These are phyloP conservation scores for Ophiostoma angusticollis DNA, from an alignment of 2,329 filamentous ascomycete species.

Conservation along the genomic window DNA sequence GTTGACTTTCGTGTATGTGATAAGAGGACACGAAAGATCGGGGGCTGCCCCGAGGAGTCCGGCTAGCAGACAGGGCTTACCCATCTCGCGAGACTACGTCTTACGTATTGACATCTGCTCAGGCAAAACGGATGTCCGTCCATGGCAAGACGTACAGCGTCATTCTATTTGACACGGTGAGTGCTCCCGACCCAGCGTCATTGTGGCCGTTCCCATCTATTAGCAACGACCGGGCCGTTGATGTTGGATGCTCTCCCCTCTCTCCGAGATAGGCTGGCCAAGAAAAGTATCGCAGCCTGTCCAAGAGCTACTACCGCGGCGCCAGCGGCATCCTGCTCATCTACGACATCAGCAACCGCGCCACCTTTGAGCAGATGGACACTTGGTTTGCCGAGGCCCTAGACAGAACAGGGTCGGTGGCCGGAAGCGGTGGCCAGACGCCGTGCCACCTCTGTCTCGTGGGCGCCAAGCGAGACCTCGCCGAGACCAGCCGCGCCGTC, in stretches of 20 bases:
- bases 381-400: slow-evolving; percentile 42
- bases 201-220: background rate
- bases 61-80: no score
- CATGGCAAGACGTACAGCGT: slow-evolving; percentile 38
- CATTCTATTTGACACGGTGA: slow-evolving; percentile 39
- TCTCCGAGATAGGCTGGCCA: slow-evolving; percentile 25
- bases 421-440: background rate
- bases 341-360: slow-evolving; percentile 35
- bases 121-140: slow-evolving; percentile 41
- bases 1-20: slow-evolving; percentile 40
- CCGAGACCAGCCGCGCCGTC: slow-evolving; percentile 28
- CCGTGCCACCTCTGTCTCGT: slow-evolving; percentile 20
- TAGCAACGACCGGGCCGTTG: no score
- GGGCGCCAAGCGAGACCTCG: slow-evolving; percentile 39
- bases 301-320: slow-evolving; percentile 37
- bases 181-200: slow-evolving; percentile 7
- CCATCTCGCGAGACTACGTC: no score
- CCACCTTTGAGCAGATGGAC: slow-evolving; percentile 39
- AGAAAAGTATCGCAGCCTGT: slow-evolving; percentile 37
- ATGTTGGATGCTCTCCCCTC: background rate
- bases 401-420: slow-evolving; percentile 28
- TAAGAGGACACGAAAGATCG: no score
- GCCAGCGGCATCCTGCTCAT: slow-evolving; percentile 37
- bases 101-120: background rate
- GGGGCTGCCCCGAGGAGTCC: no score